phyloP scores from a whole-genome alignment of 2,329 filamentous ascomycete genomes.

The Calonectria henricotiae region DNA sequence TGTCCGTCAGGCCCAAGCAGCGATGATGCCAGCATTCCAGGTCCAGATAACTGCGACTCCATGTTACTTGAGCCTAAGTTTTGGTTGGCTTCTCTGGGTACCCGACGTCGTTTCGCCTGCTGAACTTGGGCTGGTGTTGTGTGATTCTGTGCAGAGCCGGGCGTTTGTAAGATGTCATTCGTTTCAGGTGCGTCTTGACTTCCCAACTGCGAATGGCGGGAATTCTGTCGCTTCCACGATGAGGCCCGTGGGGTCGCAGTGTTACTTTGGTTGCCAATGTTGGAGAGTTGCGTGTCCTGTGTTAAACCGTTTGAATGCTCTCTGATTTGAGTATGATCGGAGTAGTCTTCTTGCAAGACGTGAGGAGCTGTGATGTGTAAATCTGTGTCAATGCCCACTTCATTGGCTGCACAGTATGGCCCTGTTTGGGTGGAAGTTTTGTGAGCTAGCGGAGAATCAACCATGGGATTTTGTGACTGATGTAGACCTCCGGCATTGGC shows the following conservation, averaged over 20 bases:
- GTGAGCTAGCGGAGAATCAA: constrained; percentile 42
- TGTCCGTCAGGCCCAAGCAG: constrained; percentile 36
- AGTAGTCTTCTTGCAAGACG: constrained; percentile 17
- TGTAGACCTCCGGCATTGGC: not conserved
- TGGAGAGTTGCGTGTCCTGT: not conserved
- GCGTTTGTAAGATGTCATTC: constrained; percentile 24
- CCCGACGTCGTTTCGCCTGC: constrained; percentile 52
- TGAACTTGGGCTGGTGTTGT: constrained; percentile 36
- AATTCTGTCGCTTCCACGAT: constrained; percentile 41
- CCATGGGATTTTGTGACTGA: constrained; percentile 23
- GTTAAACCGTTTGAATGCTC: not conserved
- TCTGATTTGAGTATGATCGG: constrained; percentile 11
- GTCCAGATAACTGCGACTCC: constrained; percentile 36
- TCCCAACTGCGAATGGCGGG: constrained; percentile 25
- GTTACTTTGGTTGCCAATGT: constrained; percentile 1
- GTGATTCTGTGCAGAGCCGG: not conserved
- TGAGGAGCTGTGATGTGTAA: constrained; percentile 6
- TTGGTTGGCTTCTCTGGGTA: constrained; percentile 47
- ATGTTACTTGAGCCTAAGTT: constrained; percentile 25
- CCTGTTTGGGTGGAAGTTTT: constrained; percentile 29
- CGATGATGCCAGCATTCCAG: constrained; percentile 39
- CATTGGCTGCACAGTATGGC: constrained; percentile 4
- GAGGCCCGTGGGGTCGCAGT: not conserved
- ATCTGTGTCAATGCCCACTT: not conserved
- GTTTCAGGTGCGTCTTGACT: constrained; percentile 7